Conservation (phyloP, 2,329 filamentous ascomycete genomes). For the Sclerotinia nivalis region DNA sequence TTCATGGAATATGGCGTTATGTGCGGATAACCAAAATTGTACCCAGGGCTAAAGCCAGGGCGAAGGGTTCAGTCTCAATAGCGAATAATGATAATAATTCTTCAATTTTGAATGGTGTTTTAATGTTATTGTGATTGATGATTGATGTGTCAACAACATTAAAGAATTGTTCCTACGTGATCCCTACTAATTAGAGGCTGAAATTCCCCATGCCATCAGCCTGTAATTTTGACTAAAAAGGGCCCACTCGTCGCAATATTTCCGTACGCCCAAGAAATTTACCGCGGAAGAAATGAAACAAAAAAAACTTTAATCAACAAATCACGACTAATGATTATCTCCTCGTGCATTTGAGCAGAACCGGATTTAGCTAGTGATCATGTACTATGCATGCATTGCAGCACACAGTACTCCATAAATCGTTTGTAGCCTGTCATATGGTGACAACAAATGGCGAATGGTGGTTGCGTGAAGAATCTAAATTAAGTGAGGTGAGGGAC, state of each 20-base stretch:
- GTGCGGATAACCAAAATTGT: constrained; percentile 9
- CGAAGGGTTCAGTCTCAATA: constrained; percentile 8
- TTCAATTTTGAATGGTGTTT: constrained; percentile 7
- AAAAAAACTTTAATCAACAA: neutral
- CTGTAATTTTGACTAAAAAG: neutral
- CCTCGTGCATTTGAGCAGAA: constrained; percentile 1
- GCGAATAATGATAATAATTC: constrained; percentile 20
- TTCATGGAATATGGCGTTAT: constrained; percentile 8
- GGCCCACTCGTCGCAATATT: neutral
- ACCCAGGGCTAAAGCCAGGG: constrained; percentile 11
- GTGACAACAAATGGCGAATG: constrained; percentile 11
- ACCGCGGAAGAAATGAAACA: neutral
- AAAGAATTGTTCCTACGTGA: neutral
- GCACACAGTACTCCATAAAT: too few species aligned
- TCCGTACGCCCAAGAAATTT: neutral
- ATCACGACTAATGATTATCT: neutral
- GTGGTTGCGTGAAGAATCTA: neutral
- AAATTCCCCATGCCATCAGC: neutral
- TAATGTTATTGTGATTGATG: neutral
- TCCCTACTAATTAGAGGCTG: neutral
- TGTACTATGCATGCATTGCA: neutral
- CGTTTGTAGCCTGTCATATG: constrained; percentile 5
- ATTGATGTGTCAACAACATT: neutral
- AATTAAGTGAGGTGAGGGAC: neutral
- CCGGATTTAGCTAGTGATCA: neutral